phyloP scores from a whole-genome alignment of 176 grass and related monocot genomes.

The Zizania latifolia region DNA sequence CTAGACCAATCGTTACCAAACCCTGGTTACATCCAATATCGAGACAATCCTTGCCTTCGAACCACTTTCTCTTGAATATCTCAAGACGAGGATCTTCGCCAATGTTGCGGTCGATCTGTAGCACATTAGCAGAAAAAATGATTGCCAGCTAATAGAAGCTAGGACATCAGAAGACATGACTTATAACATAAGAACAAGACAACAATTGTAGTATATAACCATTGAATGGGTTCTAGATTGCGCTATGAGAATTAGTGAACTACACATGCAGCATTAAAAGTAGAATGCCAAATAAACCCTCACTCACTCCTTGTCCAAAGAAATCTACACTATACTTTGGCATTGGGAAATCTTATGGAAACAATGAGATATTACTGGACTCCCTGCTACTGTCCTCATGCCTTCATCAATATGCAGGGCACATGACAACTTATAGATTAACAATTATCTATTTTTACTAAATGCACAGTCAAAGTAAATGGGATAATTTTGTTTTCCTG shows the following conservation, averaged over 20 bases:
- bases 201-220: neutral
- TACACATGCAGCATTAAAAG: neutral
- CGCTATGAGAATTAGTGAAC: neutral
- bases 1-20: constrained; percentile 72
- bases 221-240: neutral
- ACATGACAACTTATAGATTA: neutral
- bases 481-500: neutral
- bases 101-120: constrained; percentile 54
- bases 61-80: constrained; percentile 78
- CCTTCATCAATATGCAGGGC: neutral
- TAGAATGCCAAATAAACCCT: neutral
- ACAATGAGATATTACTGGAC: neutral
- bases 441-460: neutral
- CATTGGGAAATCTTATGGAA: neutral
- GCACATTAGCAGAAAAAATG: neutral
- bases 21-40: constrained; percentile 98
- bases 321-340: neutral
- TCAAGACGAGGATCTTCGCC: constrained; percentile 81
- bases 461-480: neutral
- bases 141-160: neutral
- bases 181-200: neutral
- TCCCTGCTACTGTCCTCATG: neutral
- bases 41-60: constrained; percentile 89
- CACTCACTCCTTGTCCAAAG: neutral
- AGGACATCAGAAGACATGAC: neutral